Conservation (phyloP, 176 grass and related monocot species). For the Pharus latifolius region DNA sequence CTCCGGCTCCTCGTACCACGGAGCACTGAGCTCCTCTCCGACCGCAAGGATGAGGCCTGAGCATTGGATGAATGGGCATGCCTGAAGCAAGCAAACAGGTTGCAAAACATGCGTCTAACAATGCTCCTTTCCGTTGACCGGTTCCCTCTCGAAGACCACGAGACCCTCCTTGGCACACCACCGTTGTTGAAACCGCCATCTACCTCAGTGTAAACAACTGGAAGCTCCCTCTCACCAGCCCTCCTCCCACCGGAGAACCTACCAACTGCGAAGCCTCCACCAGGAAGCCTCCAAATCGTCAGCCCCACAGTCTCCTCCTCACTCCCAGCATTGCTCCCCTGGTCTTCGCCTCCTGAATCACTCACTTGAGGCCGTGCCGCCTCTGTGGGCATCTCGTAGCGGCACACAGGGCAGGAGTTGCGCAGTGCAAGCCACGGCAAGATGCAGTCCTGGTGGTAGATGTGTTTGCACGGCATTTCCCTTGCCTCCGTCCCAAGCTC, state of each 20-base stretch:
- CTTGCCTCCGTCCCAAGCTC: slow-evolving; percentile 35
- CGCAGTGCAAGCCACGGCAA: slow-evolving; percentile 65
- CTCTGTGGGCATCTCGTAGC: slow-evolving; percentile 53
- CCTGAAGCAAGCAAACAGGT: slow-evolving; percentile 40
- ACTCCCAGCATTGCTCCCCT: slow-evolving; percentile 8
- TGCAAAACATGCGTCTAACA: slow-evolving; percentile 25
- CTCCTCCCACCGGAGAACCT: slow-evolving; percentile 43
- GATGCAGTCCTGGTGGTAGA: slow-evolving; percentile 73
- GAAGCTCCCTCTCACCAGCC: slow-evolving; percentile 38
- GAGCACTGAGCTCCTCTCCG: slow-evolving; percentile 8
- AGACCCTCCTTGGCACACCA: slow-evolving; percentile 28
- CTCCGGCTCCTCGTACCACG: slow-evolving; percentile 24
- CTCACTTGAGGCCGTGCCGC: not conserved
- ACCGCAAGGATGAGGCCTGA: not conserved
- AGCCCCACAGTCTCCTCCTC: slow-evolving; percentile 46
- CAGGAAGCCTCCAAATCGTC: slow-evolving; percentile 68
- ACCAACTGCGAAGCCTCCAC: slow-evolving; percentile 62
- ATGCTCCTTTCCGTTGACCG: slow-evolving; percentile 16
- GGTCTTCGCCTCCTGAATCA: not conserved
- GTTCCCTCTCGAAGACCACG: slow-evolving; percentile 25
- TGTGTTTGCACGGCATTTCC: slow-evolving; percentile 66
- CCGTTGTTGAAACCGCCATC: slow-evolving; percentile 53
- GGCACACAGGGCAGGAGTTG: slow-evolving; percentile 64
- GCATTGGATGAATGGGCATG: not conserved
- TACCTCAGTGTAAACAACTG: slow-evolving; percentile 57